Evolutionary conservation across 192 early-diverging fungal species (phyloP), one percentile per base, ranked within the genome.

Genomic region (Linnemannia schmuckeri): DNA sequence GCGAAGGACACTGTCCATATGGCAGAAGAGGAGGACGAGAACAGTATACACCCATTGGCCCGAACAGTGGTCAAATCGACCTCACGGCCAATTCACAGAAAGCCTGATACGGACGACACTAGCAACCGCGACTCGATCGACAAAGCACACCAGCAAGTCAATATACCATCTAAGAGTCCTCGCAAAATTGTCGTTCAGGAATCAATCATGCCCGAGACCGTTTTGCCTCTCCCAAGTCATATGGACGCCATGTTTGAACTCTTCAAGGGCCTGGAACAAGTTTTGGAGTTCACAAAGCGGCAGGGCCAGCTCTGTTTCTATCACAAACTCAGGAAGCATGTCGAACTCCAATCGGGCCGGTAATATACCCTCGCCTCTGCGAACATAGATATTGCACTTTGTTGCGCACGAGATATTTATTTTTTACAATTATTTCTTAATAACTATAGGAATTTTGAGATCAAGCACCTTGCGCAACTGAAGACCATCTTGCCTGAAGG

Each of bases 401-500:
- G 72, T 73, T 15, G 27, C 46, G 8, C 24, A 27, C 1, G 42
- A 13, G 18, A 68, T 77, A 68, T 77, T 66, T 10, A 37, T 54
- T 0, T 18, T 42, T 1, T 18, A 6, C 27, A 30, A 15, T 30
- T 12, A 15, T 42, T 46, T 76, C 27, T 10, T 4, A 52, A 69
- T 38, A 8, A 33, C 40, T 55, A 6, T 55, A 87, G 85, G 68
- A 87, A 87, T 75, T 87, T 87, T 78, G 85, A 87, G 24, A 73
- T 87, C 33, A 78, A 74, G 46, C 76, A 87, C 75, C 79, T 87
- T 47, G 85, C 85, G 20, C 85, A 87, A n/a, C 38, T 87, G 42
- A 81, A 76, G 72, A 87, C 85, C 2, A 27, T 87, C 41, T 70
- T 80, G 76, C 85, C 85, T 20, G 85, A 81, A 17, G 79, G 41